Percentiles rank a stretch among this genome's conserved stretches.
Evolutionary conservation across 352 stramenopile genomes (phyloP).

Genomic region (Phytopythium delawarense): DNA sequence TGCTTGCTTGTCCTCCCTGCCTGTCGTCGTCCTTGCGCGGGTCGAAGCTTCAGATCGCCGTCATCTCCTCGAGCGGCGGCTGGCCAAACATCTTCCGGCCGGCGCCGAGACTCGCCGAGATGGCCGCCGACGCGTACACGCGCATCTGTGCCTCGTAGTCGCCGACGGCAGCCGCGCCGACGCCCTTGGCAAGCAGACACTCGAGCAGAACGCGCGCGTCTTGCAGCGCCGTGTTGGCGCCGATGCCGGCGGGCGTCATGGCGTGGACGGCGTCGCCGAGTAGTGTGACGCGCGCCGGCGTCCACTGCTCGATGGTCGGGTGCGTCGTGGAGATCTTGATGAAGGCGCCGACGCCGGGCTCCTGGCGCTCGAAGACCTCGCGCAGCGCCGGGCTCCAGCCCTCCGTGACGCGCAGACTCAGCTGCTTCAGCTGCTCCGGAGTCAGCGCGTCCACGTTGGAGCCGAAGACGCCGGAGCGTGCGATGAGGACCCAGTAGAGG

Average conservation of each 20-base stretch:
- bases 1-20: not conserved
- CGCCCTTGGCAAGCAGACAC: conserved; percentile 34
- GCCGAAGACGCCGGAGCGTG: conserved; percentile 38
- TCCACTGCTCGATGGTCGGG: conserved; percentile 37
- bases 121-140: conserved; percentile 28
- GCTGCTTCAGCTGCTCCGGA: conserved; percentile 28
- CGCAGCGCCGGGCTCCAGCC: conserved; percentile 41
- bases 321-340: conserved; percentile 51
- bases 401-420: conserved; percentile 38
- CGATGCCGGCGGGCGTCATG: conserved; percentile 53
- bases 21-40: not conserved
- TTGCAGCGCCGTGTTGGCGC: conserved; percentile 44
- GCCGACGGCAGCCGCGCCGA: conserved; percentile 37
- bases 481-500: conserved; percentile 57
- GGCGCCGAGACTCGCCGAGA: conserved; percentile 32
- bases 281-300: conserved; percentile 40
- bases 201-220: conserved; percentile 48
- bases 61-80: conserved; percentile 39
- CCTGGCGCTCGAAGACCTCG: conserved; percentile 33
- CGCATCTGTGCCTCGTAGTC: conserved; percentile 54
- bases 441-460: conserved; percentile 31
- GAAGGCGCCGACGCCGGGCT: conserved; percentile 42
- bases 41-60: not conserved
- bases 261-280: conserved; percentile 58
- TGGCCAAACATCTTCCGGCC: conserved; percentile 47